Conservation (phyloP, 2,329 filamentous ascomycete species). For the Raffaelea albimanens region DNA sequence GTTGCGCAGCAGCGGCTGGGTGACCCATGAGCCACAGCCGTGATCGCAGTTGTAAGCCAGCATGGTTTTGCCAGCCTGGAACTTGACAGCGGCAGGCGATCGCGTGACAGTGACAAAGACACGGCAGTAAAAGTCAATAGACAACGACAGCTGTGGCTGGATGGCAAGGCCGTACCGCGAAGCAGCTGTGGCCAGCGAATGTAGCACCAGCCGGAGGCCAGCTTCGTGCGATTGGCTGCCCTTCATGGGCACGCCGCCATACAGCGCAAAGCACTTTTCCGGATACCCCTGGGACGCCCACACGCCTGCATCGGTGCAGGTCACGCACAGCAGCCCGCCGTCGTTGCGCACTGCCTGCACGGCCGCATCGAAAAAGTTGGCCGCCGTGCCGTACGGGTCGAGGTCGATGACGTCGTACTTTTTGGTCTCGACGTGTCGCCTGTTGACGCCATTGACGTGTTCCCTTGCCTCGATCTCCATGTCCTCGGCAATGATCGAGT, state of each 20-base stretch:
- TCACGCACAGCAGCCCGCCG: slow-evolving; percentile 86
- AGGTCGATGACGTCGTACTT: slow-evolving; percentile 92
- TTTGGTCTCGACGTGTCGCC: slow-evolving; percentile 20
- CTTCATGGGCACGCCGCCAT: slow-evolving; percentile 82
- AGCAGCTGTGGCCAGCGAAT: slow-evolving; percentile 70
- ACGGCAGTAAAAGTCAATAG: slow-evolving; percentile 90
- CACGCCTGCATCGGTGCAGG: slow-evolving; percentile 91
- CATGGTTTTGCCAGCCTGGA: slow-evolving; percentile 86
- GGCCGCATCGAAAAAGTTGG: slow-evolving; percentile 84
- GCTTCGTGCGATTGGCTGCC: slow-evolving; percentile 81
- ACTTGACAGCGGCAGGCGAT: slow-evolving; percentile 80
- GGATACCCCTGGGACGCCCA: slow-evolving; percentile 91
- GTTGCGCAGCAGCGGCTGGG: slow-evolving; percentile 66
- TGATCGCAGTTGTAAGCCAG: slow-evolving; percentile 81
- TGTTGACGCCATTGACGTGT: slow-evolving; percentile 19
- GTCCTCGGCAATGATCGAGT: slow-evolving; percentile 53
- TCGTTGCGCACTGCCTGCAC: slow-evolving; percentile 76
- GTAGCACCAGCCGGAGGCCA: slow-evolving; percentile 75
- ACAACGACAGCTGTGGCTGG: slow-evolving; percentile 84
- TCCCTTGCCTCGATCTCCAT: slow-evolving; percentile 22
- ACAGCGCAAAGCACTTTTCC: slow-evolving; percentile 90
- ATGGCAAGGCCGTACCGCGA: slow-evolving; percentile 80
- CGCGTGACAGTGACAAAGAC: slow-evolving; percentile 77
- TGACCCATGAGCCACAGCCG: slow-evolving; percentile 87
- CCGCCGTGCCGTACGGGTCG: slow-evolving; percentile 90